Evolutionary conservation across 2,329 filamentous ascomycete species (phyloP).

Genomic region (Talaromyces rugulosus): DNA sequence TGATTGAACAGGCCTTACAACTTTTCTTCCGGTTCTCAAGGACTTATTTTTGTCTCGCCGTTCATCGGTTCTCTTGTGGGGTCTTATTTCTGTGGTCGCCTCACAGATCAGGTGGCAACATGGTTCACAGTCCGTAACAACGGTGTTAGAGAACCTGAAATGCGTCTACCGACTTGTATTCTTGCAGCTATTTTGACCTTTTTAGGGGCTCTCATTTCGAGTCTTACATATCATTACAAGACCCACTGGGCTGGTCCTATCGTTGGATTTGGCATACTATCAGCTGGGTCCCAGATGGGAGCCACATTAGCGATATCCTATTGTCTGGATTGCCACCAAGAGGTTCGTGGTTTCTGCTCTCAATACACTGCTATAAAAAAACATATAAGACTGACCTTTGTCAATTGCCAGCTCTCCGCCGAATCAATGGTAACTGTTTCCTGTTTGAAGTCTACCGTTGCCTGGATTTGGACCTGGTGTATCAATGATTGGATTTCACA

Average conservation of each 20-base stretch:
- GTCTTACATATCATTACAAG: slow-evolving; percentile 19
- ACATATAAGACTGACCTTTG: too few relatives aligned
- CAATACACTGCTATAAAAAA: too few relatives aligned
- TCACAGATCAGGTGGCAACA: not conserved
- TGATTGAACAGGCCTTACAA: too few relatives aligned
- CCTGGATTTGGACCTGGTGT: slow-evolving; percentile 25
- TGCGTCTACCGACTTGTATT: slow-evolving; percentile 19
- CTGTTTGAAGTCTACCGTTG: slow-evolving; percentile 22
- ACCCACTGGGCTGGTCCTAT: slow-evolving; percentile 18
- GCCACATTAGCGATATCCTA: slow-evolving; percentile 23
- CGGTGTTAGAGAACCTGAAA: slow-evolving; percentile 10
- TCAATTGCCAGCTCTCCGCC: slow-evolving; percentile 15
- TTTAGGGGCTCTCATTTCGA: slow-evolving; percentile 19
- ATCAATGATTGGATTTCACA: slow-evolving; percentile 15
- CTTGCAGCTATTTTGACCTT: slow-evolving; percentile 23
- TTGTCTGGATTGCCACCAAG: slow-evolving; percentile 22
- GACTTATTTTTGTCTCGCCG: not conserved
- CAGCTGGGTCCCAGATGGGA: slow-evolving; percentile 25
- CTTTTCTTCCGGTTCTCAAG: not conserved
- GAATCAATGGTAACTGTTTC: slow-evolving; percentile 28
- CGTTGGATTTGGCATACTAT: slow-evolving; percentile 22
- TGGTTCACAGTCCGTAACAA: not conserved
- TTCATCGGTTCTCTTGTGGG: not conserved
- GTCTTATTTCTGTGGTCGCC: not conserved
- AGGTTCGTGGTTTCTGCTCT: too few relatives aligned